Evolutionary conservation across 148 eudicot genomes (phyloP).

Genomic region (Nepenthes mirabilis): DNA sequence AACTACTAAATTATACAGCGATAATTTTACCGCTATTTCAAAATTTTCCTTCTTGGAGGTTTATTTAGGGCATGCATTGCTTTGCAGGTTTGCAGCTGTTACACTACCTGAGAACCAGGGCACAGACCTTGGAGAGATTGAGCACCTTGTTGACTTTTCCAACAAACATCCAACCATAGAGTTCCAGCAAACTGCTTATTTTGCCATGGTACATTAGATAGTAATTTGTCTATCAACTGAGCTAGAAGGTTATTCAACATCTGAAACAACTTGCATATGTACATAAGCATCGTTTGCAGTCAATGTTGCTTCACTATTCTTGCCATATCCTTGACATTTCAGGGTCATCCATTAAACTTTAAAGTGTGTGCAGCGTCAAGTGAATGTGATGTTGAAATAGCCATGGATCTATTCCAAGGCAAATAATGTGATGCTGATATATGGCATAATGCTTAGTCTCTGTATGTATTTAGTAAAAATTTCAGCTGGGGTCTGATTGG

Average conservation of each 20-base stretch:
- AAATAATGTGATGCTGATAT: no score
- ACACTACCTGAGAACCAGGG: constrained; percentile 57
- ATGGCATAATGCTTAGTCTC: no score
- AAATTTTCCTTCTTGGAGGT: neutral
- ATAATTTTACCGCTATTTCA: no score
- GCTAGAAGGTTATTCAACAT: neutral
- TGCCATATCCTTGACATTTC: no score
- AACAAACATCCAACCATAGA: constrained; percentile 26
- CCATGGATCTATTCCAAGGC: no score
- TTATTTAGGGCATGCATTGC: neutral
- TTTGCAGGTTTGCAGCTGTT: constrained; percentile 62
- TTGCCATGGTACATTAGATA: constrained; percentile 47
- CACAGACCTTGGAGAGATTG: constrained; percentile 49
- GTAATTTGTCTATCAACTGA: neutral
- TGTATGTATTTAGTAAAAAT: no score
- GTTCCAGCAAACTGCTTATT: constrained; percentile 46
- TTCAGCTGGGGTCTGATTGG: no score
- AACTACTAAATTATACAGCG: no score
- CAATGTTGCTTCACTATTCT: no score
- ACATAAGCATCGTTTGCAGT: neutral
- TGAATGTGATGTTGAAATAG: no score
- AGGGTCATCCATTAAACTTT: no score
- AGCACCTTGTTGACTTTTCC: constrained; percentile 36
- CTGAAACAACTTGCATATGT: neutral
- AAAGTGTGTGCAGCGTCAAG: no score